Evolutionary conservation across 1,139 yeast species (phyloP).

Genomic region (Pichia sp.): DNA sequence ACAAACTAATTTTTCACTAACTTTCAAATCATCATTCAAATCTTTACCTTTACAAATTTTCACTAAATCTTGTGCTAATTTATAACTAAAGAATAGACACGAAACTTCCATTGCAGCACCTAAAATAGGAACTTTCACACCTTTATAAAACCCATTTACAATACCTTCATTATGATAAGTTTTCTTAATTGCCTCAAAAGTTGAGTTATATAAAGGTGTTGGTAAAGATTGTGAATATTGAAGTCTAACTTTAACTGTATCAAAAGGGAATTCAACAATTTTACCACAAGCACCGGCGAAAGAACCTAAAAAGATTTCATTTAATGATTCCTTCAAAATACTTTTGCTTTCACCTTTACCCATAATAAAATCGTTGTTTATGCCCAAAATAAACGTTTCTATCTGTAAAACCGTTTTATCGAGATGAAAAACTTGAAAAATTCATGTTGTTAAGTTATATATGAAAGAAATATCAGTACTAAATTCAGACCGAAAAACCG

Average conservation of each 20-base stretch:
- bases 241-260: constrained; percentile 81
- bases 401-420: not conserved
- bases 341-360: constrained; percentile 1
- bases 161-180: constrained; percentile 67
- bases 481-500: not conserved
- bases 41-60: constrained; percentile 16
- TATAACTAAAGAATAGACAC: constrained; percentile 59
- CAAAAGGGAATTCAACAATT: constrained; percentile 84
- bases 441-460: not conserved
- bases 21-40: constrained; percentile 15
- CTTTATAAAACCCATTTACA: constrained; percentile 50
- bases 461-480: not conserved
- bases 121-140: constrained; percentile 70
- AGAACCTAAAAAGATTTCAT: constrained; percentile 37
- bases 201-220: constrained; percentile 40
- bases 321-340: constrained; percentile 20
- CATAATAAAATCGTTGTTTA: not conserved
- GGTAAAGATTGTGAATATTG: constrained; percentile 59
- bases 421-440: not conserved
- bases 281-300: constrained; percentile 79
- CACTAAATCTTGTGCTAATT: constrained; percentile 36
- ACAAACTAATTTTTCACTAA: constrained; percentile 37
- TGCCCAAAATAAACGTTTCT: not conserved
- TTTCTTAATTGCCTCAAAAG: constrained; percentile 52
- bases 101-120: constrained; percentile 90